Evolutionary conservation across 1,284 basidiomycete species (phyloP), one percentile per base, ranked within the genome.

Genomic region (Marasmius oreades): DNA sequence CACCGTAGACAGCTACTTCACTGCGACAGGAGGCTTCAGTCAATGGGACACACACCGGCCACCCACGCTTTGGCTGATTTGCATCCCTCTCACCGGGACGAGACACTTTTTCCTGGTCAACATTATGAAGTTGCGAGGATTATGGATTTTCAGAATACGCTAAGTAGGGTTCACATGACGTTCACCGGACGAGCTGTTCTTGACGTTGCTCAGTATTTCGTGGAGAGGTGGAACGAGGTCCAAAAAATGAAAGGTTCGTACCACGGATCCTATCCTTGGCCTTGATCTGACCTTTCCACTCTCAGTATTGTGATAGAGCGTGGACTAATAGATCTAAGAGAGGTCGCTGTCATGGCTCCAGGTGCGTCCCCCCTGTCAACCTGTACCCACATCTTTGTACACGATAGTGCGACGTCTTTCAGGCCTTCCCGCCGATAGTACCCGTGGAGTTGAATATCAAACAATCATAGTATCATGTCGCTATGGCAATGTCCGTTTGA

Each of bases 21-120:
- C 89, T 1, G 88, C 82, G 63, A 84, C 93, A 56, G 92, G 94
- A 24, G 93, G 93, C 73, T 95, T 94, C 64, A 95, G 95, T 5
- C 86, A 95, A 33, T 98, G 95, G 94, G 95, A 98, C 71, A 93
- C 89, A 0, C 83, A 89, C 63, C n/a, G n/a, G n/a, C n/a, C n/a
- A 87, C 74, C 39, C 91, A 93, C 66, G 92, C 93, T 1, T 79
- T 96, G 36, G 89, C 94, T 3, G 95, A 98, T 66, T 90, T 85
- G 8, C 95, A 97, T 67, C 92, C 93, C 0, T 90, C 90, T 1
- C 78, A 94, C 64, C 93, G 54, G 52, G 73, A 77, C 36, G 78
- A 78, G 52, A 92, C 92, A 0, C 77, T 98, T 28, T 98, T 95
- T 77, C 92, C 95, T 0, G 95, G 95, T 2, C 93, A 96, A 72